These are phyloP conservation scores for Diaporthe citriasiana DNA, from an alignment of 2,329 filamentous ascomycete genomes.

Conservation along the genomic window DNA sequence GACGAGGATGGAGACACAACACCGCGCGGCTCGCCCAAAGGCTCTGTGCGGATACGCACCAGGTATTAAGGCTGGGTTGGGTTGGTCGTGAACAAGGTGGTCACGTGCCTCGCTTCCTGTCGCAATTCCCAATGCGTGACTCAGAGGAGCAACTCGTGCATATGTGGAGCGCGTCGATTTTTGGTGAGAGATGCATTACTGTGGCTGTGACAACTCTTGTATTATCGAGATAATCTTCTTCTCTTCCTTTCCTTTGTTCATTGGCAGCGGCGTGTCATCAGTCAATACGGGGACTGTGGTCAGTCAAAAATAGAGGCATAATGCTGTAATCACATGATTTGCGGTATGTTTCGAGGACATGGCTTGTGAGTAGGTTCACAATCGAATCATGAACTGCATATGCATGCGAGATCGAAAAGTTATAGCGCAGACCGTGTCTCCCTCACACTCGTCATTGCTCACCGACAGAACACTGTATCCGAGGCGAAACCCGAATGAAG, in stretches of 20 bases:
- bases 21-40: not conserved
- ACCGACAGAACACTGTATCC: not conserved
- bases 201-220: not conserved
- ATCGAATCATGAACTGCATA: slow-evolving; percentile 27
- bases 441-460: not conserved
- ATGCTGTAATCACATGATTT: not conserved
- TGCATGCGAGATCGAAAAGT: slow-evolving; percentile 15
- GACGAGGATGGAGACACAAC: not conserved
- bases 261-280: not conserved
- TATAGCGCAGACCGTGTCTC: not conserved
- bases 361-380: not conserved
- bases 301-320: not conserved
- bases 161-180: not conserved
- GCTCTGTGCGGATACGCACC: not conserved
- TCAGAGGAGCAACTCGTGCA: not conserved
- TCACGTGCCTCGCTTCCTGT: not conserved
- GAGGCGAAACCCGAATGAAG: too few species aligned
- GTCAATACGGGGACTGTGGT: not conserved
- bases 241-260: not conserved
- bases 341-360: not conserved
- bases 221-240: not conserved
- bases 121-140: too few species aligned
- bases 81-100: not conserved
- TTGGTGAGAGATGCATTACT: not conserved
- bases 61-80: not conserved